Percentiles rank a stretch among this genome's conserved stretches.
These are phyloP conservation scores for Sugiyamaella novakii DNA, from an alignment of 1,139 yeast genomes.

Conservation along the genomic window DNA sequence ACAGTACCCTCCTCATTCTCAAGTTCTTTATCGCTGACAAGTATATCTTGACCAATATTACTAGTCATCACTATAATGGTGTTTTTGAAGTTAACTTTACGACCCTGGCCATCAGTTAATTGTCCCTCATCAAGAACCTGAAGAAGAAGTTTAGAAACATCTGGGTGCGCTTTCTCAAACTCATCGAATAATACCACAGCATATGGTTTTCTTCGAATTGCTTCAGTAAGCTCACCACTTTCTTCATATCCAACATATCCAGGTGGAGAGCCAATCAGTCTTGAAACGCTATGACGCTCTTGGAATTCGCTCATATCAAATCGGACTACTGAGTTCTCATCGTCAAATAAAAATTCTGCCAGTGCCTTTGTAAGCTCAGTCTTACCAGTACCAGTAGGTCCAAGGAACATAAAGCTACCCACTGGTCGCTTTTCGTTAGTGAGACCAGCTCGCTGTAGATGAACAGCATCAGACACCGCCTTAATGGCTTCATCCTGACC, in stretches of 20 bases:
- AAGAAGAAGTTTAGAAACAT: slow-evolving; percentile 79
- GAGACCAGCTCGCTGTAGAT: slow-evolving; percentile 93
- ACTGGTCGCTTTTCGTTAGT: slow-evolving; percentile 93
- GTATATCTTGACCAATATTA: slow-evolving; percentile 89
- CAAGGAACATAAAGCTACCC: slow-evolving; percentile 92
- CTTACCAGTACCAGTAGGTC: slow-evolving; percentile 98
- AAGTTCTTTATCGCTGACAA: slow-evolving; percentile 65
- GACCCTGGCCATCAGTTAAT: slow-evolving; percentile 92
- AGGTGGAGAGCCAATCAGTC: slow-evolving; percentile 96
- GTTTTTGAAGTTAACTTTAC: slow-evolving; percentile 88
- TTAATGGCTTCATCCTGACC: slow-evolving; percentile 96
- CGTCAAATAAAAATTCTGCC: slow-evolving; percentile 89
- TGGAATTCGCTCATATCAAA: slow-evolving; percentile 98
- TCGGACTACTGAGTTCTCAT: slow-evolving; percentile 79
- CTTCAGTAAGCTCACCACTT: slow-evolving; percentile 91
- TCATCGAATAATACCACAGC: slow-evolving; percentile 92
- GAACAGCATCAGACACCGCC: slow-evolving; percentile 90
- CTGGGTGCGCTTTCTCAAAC: slow-evolving; percentile 95
- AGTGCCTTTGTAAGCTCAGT: slow-evolving; percentile 91
- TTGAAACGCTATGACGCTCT: slow-evolving; percentile 86
- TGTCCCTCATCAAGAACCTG: slow-evolving; percentile 96
- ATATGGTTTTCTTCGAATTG: slow-evolving; percentile 92
- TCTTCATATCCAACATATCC: slow-evolving; percentile 97
- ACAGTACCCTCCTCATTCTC: slow-evolving; percentile 51
- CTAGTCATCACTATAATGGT: slow-evolving; percentile 97